Conservation (phyloP, 2,329 filamentous ascomycete species). For the Diaporthe nobilis region DNA sequence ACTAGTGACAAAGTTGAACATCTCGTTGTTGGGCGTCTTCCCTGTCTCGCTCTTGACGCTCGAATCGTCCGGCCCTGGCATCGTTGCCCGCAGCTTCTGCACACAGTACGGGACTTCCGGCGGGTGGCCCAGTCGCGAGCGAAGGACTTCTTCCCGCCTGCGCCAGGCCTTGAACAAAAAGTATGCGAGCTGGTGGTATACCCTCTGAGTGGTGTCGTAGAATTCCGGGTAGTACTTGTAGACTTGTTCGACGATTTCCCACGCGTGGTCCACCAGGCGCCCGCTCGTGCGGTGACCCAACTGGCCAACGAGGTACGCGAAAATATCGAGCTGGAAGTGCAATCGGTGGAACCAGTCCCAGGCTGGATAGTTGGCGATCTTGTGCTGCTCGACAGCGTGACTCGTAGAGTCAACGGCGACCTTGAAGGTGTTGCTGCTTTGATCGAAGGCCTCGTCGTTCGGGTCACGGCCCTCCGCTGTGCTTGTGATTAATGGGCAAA, state of each 20-base stretch:
- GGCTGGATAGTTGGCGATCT: slow-evolving; percentile 58
- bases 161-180: slow-evolving; percentile 68
- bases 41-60: slow-evolving; percentile 51
- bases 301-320: slow-evolving; percentile 68
- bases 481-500: slow-evolving; percentile 63
- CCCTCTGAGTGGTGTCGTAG: slow-evolving; percentile 62
- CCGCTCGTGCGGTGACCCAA: slow-evolving; percentile 65
- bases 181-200: slow-evolving; percentile 60
- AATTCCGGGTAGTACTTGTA: slow-evolving; percentile 67
- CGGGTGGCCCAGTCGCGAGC: slow-evolving; percentile 49
- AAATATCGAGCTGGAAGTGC: slow-evolving; percentile 70
- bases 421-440: slow-evolving; percentile 69
- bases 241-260: slow-evolving; percentile 61
- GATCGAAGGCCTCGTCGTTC: slow-evolving; percentile 63
- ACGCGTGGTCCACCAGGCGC: slow-evolving; percentile 66
- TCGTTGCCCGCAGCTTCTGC: slow-evolving; percentile 57
- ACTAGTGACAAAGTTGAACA: slow-evolving; percentile 18
- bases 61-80: slow-evolving; percentile 53
- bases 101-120: slow-evolving; percentile 63
- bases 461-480: slow-evolving; percentile 63
- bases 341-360: slow-evolving; percentile 70
- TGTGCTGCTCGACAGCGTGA: slow-evolving; percentile 61
- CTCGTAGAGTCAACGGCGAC: slow-evolving; percentile 65
- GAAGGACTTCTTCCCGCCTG: slow-evolving; percentile 60
- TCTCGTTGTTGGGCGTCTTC: slow-evolving; percentile 39